phyloP scores from a whole-genome alignment of 306 rosid genomes.

The Prunus davidiana region DNA sequence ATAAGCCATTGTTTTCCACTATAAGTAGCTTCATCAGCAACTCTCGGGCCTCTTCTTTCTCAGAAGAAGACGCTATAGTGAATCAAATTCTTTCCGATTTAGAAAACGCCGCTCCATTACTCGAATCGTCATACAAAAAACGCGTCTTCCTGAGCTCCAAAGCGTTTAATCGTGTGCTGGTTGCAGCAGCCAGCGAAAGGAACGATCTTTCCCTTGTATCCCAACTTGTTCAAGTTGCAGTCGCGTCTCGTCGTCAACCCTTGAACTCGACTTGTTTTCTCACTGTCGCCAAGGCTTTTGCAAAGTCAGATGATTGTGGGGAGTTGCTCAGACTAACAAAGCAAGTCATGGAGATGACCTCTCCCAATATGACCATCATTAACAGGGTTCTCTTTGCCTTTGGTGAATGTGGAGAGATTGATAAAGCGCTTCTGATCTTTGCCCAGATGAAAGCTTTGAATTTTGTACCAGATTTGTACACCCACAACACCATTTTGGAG shows the following conservation, averaged over 20 bases:
- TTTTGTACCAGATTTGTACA: constrained; percentile 48
- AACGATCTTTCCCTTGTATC: constrained; percentile 44
- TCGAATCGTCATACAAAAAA: constrained; percentile 38
- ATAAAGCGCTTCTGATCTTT: constrained; percentile 63
- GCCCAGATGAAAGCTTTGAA: constrained; percentile 40
- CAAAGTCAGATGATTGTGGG: constrained; percentile 35
- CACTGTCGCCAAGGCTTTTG: constrained; percentile 57
- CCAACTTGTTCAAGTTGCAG: constrained; percentile 50
- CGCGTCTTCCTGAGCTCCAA: constrained; percentile 30
- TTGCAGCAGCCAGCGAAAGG: constrained; percentile 57
- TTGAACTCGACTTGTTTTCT: constrained; percentile 46
- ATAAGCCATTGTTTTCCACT: constrained; percentile 21
- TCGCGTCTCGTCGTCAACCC: constrained; percentile 28
- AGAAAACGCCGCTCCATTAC: constrained; percentile 43
- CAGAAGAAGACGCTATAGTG: constrained; percentile 32
- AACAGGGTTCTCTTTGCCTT: constrained; percentile 65
- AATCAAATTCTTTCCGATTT: constrained; percentile 37
- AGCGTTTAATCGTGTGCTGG: constrained; percentile 41
- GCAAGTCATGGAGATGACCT: constrained; percentile 39
- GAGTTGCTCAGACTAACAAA: constrained; percentile 35
- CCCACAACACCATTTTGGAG: constrained; percentile 69
- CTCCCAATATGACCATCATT: constrained; percentile 44
- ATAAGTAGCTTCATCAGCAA: constrained; percentile 26
- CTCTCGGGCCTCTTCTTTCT: constrained; percentile 33
- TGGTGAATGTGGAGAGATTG: constrained; percentile 60